phyloP scores from a whole-genome alignment of 768 basidiomycete species.

The Lactifluus subvellereus region DNA sequence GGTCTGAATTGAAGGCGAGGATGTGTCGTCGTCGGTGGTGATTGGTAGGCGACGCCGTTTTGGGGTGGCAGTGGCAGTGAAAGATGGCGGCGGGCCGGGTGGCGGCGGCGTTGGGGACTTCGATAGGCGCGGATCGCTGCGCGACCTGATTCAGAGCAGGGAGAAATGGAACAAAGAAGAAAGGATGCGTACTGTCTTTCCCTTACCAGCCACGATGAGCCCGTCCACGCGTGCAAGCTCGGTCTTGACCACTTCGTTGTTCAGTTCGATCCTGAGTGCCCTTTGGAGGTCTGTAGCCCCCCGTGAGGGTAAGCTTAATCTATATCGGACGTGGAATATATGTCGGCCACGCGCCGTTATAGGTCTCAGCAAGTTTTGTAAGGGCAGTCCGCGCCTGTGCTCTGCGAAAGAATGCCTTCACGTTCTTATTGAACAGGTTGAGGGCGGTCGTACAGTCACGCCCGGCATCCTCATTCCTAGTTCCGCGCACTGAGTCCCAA shows the following conservation, averaged over 20 bases:
- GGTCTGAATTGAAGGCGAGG: conserved; percentile 15
- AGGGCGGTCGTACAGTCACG: conserved; percentile 61
- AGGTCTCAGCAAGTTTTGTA: conserved; percentile 51
- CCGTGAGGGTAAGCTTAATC: conserved; percentile 1
- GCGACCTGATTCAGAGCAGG: neutral
- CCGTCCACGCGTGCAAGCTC: conserved; percentile 53
- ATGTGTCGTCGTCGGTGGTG: conserved; percentile 39
- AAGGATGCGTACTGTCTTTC: conserved; percentile 26
- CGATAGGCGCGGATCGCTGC: conserved; percentile 30
- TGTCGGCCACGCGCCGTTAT: conserved; percentile 43
- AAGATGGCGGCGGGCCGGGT: conserved; percentile 16
- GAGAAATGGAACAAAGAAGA: neutral
- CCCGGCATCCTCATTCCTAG: conserved; percentile 23
- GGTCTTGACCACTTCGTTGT: conserved; percentile 53
- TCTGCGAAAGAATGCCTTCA: conserved; percentile 76
- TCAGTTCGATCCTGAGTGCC: conserved; percentile 55
- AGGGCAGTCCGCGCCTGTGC: conserved; percentile 63
- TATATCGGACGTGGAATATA: neutral
- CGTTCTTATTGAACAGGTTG: conserved; percentile 48
- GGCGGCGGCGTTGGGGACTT: too few species aligned
- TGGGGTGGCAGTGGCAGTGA: neutral
- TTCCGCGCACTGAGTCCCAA: neutral
- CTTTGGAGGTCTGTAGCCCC: conserved; percentile 51
- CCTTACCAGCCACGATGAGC: conserved; percentile 35
- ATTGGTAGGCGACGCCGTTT: conserved; percentile 61